Base-by-base conservation (phyloP, 768 basidiomycete genomes). In the Pleurotus pulmonarius region DNA sequence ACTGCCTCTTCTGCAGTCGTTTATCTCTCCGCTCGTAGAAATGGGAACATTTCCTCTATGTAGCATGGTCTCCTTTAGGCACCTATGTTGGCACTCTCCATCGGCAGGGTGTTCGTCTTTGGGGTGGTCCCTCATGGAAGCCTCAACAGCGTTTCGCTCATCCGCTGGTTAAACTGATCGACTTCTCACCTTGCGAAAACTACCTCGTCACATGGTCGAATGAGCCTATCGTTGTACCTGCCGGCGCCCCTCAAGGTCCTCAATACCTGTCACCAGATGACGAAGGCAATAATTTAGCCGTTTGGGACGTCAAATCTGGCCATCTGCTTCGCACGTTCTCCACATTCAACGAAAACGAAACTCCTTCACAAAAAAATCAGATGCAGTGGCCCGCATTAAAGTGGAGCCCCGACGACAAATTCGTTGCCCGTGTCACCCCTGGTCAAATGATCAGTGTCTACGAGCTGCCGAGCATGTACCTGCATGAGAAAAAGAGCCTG, bases 191-290 rank as follows among this genome's bases (percentile, higher is more conserved):
- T 3, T 91, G 90, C 74, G 97, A 99, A 73, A 86, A 91, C 57
- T 98, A 96, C 73, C 74, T 99, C 58, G 92, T 98, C 65, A 98
- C 97, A 41, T 98, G 94, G 92, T 98, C 97, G 1, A 88, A 93
- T 62, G 92, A 96, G 62, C 86, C 94, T 12, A 94, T 98, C 61
- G 80, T 87, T 40, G 88, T 94, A 25, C 87, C 90, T 22, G 88
- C 92, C 58, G 86, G 85, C 59, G 85, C 88, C 40, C 75, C 83
- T 25, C 90, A 91, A 69, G 92, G 94, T 7, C 87, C 85, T 49
- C 88, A 88, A 66, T 92, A 83, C 68, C 91, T 94, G 74, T 90
- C 92, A 46, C 85, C 90, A 4, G 94, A 96, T 57, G 97, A 98
- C 69, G 94, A 96, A 73, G 97, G 94, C 29, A 94, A 96, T 74